These are phyloP conservation scores for Dalbergia cochinchinensis DNA, from an alignment of 306 rosid genomes.

Conservation along the genomic window DNA sequence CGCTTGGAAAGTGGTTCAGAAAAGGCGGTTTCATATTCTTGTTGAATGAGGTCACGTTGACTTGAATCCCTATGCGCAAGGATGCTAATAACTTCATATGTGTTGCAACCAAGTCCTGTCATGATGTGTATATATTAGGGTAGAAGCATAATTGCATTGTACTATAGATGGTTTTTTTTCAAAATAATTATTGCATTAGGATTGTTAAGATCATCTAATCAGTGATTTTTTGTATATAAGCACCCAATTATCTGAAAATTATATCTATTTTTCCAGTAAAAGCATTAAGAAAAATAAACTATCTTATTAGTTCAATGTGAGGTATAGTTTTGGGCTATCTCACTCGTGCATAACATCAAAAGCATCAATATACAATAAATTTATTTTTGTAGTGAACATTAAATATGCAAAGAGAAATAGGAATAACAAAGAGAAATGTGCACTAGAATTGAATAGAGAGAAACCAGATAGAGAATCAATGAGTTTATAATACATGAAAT, in stretches of 20 bases:
- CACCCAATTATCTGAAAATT: not conserved
- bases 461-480: too few relatives aligned
- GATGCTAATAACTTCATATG: constrained; percentile 63
- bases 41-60: constrained; percentile 74
- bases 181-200: too few relatives aligned
- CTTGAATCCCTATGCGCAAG: constrained; percentile 71
- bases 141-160: not conserved
- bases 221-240: not conserved
- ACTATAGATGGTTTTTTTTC: too few relatives aligned
- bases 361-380: not conserved
- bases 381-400: not conserved
- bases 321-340: not conserved
- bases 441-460: not conserved
- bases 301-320: not conserved
- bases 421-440: not conserved
- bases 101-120: constrained; percentile 74
- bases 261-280: not conserved
- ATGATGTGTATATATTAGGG: not conserved
- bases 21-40: constrained; percentile 64
- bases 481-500: not conserved
- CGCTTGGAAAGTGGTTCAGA: constrained; percentile 66
- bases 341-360: not conserved
- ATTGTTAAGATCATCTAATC: not conserved
- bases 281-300: not conserved
- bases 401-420: not conserved